These are phyloP conservation scores for Syzygium aqueum DNA, from an alignment of 345 rosid genomes.

Conservation along the genomic window DNA sequence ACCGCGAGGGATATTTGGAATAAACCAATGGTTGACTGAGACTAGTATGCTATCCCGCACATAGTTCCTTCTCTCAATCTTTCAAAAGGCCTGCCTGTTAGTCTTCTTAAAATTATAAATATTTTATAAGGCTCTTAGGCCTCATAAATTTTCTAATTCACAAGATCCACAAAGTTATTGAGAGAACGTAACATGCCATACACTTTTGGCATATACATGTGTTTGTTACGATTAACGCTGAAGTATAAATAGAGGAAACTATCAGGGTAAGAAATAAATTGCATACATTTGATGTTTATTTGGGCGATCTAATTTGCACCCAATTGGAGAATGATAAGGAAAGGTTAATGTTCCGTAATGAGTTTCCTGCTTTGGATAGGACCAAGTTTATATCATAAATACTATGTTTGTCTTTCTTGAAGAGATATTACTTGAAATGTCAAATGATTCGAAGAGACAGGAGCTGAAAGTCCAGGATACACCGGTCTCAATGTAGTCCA, in stretches of 20 bases:
- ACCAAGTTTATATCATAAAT: too few relatives aligned
- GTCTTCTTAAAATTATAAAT: neutral
- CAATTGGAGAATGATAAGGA: neutral
- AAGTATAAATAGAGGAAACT: neutral
- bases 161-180: neutral
- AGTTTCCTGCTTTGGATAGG: neutral
- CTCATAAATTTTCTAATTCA: neutral
- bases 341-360: neutral
- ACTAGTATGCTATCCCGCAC: neutral
- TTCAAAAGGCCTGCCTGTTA: neutral
- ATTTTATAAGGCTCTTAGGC: neutral
- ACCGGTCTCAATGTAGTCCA: neutral
- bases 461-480: too few relatives aligned
- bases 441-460: neutral
- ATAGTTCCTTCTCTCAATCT: neutral
- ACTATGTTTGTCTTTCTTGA: neutral
- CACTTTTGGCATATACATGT: neutral
- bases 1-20: too few relatives aligned
- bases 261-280: neutral
- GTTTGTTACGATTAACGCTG: neutral
- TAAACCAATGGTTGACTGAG: neutral
- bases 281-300: neutral
- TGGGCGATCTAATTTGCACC: neutral
- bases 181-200: neutral
- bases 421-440: neutral